Base-by-base conservation (phyloP, 805 yeast genomes). In the Cyberlindnera sargentensis region DNA sequence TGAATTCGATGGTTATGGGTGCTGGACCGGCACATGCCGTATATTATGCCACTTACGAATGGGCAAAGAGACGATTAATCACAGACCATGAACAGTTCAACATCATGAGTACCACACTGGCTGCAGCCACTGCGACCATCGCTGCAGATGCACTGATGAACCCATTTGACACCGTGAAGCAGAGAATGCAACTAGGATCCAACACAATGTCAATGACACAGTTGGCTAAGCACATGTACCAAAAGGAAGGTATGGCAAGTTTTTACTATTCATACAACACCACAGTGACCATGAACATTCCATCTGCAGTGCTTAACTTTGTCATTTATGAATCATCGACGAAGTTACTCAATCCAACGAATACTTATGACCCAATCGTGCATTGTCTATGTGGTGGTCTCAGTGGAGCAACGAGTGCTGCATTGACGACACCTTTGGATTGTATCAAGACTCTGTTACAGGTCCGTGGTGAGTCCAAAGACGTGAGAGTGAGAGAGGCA, bases 1-100 rank as follows among this genome's bases (percentile, higher is more conserved):
- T 91, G 15, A 81, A 88, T 25, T 84, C 96, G 1, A 95, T 93
- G 47, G 81, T 89, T 3, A 60, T 91, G 48, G 99, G 99, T 33
- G 97, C 99, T n/a, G 99, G 99, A 6, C 99, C 99, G 3, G 97
- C 98, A 3, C 99, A 91, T 67, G 98, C 98, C 4, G 84, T 93
- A 6, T 91, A 93, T 65, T 91, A 89, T 62, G 81, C 90, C n/a
- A 95, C 93, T 4, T 93, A 89, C 64, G 99, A 91, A 65, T 73
- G 80, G 40, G 73, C 89, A 32, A 75, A 68, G 49, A 56, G 63
- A 38, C 50, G 54, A 6, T 44, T 69, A 26, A 66, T 68, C 36
- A 55, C 57, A 34, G 62, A 63, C 15, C 56, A 62, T 26, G 64
- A 64, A 36, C 49, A 49, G 26, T 65, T 80, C 57, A 91, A 86